These are phyloP conservation scores for Dissophora ornata DNA, from an alignment of 192 early-diverging fungal genomes.

Conservation along the genomic window DNA sequence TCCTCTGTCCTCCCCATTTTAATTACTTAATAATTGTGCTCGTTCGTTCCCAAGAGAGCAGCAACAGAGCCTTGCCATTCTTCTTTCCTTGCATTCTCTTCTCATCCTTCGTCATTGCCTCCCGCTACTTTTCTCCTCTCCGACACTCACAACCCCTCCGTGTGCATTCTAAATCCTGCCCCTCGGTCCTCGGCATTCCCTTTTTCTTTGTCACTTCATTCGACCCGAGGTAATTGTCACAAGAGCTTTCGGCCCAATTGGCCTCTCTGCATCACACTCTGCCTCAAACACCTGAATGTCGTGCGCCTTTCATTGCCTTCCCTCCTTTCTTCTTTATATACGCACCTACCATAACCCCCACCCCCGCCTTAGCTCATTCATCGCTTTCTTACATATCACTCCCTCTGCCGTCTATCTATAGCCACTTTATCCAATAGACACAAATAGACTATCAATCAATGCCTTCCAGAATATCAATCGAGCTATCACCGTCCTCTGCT, in stretches of 20 bases:
- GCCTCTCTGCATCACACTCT: constrained; percentile 7
- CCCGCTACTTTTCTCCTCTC: not conserved
- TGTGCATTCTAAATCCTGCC: not conserved
- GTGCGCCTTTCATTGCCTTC: not conserved
- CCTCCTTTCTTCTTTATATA: not conserved
- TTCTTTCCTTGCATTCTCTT: not conserved
- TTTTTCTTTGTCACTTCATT: not conserved
- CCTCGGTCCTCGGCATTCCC: not conserved
- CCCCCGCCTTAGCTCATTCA: not conserved
- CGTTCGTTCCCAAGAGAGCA: no score
- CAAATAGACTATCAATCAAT: constrained; percentile 13
- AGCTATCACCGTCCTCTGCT: constrained; percentile 24
- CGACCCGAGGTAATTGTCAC: not conserved
- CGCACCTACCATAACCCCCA: not conserved
- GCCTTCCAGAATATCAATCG: constrained; percentile 36
- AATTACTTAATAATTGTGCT: no score
- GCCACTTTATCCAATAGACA: not conserved
- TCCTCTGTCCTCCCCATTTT: no score
- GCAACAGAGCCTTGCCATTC: no score
- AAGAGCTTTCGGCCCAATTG: constrained; percentile 20
- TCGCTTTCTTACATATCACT: not conserved
- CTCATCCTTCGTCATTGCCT: not conserved
- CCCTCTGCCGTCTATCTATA: not conserved
- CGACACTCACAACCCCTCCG: not conserved
- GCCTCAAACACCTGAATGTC: not conserved